Conservation (phyloP, 2,329 filamentous ascomycete genomes). For the Clonostachys chloroleuca region DNA sequence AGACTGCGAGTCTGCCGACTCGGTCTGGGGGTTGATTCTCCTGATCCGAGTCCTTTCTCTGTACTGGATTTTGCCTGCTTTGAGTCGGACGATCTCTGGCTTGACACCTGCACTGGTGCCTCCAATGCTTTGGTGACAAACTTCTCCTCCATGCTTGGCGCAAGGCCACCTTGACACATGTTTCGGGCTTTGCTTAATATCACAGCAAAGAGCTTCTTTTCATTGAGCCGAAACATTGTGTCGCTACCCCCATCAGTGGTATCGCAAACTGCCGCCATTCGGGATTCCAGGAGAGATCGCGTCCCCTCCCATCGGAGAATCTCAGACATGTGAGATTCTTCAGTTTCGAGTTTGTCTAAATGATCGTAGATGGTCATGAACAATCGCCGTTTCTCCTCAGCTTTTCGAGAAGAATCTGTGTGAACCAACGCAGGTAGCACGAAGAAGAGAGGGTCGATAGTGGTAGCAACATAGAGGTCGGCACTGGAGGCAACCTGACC, state of each 20-base stretch:
- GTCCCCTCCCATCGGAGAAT: conserved; percentile 45
- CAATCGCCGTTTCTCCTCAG: conserved; percentile 49
- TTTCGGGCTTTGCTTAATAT: conserved; percentile 67
- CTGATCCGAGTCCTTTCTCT: conserved; percentile 7
- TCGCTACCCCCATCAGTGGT: conserved; percentile 80
- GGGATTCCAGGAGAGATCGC: conserved; percentile 50
- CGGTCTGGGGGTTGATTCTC: conserved; percentile 10
- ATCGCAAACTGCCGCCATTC: conserved; percentile 73
- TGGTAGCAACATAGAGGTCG: conserved; percentile 79
- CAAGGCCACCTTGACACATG: conserved; percentile 63
- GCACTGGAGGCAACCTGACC: conserved; percentile 54
- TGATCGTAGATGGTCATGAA: conserved; percentile 71
- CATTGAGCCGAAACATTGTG: conserved; percentile 76
- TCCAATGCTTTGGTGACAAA: conserved; percentile 76
- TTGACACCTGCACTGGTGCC: conserved; percentile 60
- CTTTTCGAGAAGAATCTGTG: conserved; percentile 27
- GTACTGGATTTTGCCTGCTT: conserved; percentile 6
- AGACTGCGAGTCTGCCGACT: conserved; percentile 17
- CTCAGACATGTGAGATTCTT: conserved; percentile 52
- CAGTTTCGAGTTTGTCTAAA: conserved; percentile 55
- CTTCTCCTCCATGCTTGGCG: conserved; percentile 77
- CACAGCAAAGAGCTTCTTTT: conserved; percentile 62
- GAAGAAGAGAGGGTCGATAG: conserved; percentile 80
- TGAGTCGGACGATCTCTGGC: conserved; percentile 51
- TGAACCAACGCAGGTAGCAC: conserved; percentile 66